phyloP scores from a whole-genome alignment of 176 grass and related monocot species.

The Bonia amplexicaulis region DNA sequence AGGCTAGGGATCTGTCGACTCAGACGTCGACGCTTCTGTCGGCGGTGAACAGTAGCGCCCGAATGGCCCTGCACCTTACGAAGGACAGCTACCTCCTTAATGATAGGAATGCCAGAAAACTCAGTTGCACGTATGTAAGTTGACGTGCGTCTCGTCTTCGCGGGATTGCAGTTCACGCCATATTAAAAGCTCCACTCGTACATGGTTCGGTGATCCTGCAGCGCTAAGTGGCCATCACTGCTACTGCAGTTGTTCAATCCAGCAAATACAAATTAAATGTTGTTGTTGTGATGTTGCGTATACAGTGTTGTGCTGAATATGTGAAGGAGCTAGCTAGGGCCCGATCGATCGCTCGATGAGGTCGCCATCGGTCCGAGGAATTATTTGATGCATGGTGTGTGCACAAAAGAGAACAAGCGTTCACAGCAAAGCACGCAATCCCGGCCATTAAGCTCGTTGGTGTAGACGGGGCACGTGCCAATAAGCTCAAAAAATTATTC shows the following conservation, averaged over 20 bases:
- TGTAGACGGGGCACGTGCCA: no score
- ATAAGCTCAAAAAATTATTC: no score
- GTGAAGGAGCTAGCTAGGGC: neutral
- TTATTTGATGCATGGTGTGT: constrained; percentile 29
- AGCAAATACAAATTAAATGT: neutral
- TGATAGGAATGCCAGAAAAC: neutral
- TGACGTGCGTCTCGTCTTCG: neutral
- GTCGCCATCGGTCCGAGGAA: constrained; percentile 4
- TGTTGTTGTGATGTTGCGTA: neutral
- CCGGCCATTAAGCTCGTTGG: no score
- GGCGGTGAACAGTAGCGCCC: no score
- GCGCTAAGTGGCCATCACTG: neutral
- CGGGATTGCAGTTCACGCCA: no score
- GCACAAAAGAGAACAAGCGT: neutral
- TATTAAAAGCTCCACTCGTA: no score
- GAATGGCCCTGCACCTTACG: no score
- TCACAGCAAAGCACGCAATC: neutral
- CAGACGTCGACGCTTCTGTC: no score
- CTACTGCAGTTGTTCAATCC: neutral
- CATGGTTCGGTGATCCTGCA: neutral
- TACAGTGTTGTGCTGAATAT: neutral
- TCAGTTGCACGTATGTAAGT: neutral
- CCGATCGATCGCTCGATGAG: neutral
- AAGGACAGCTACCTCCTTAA: no score
- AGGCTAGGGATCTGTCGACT: no score